Base-by-base conservation (phyloP, 192 early-diverging fungal genomes). In the Thamnidium elegans region DNA sequence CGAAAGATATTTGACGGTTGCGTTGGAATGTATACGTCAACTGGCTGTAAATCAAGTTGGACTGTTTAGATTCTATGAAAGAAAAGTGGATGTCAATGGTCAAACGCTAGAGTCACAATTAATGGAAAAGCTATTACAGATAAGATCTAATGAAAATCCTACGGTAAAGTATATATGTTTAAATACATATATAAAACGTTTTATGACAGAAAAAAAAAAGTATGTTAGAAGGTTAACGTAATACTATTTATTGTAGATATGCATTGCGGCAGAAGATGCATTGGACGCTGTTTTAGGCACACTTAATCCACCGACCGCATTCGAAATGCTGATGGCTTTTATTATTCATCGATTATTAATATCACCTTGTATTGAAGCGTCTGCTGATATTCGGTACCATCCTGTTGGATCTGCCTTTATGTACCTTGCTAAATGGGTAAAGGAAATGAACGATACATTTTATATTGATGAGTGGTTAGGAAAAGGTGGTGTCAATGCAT, bases 381-480 rank as follows among this genome's bases (percentile, higher is more conserved):
- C 44, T 54, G 14, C 44, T 8, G 62, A 64, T 9, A 17, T 48
- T 34, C 48, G 67, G 9, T 64, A 72, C 23, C 53, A 67, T 30
- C 74, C 74, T 11, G 61, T 71, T 23, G 65, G 62, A 1, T 68
- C 74, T 14, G 74, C 69, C 15, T 76, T 72, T 65, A 54, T 47
- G 31, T 71, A 68, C 23, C 50, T 76, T 43, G 46, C 61, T 5
- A 71, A 71, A 53, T 54, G 59, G 32, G 66, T 76, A 26, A 39
- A 63, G 15, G 48, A 63, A 19, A 43, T 67, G 3, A 67, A 65
- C 48, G 50, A 66, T 50, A 63, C 64, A 3, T 45, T 62, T 14
- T 60, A 50, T 36, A 55, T 71, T 20, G 70, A 71, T 15, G 65
- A 68, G 62, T 59, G 67, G 61, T 48, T 76, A 39, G 39, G 51